These are phyloP conservation scores for Imleria badia DNA, from an alignment of 768 basidiomycete genomes.

Conservation along the genomic window DNA sequence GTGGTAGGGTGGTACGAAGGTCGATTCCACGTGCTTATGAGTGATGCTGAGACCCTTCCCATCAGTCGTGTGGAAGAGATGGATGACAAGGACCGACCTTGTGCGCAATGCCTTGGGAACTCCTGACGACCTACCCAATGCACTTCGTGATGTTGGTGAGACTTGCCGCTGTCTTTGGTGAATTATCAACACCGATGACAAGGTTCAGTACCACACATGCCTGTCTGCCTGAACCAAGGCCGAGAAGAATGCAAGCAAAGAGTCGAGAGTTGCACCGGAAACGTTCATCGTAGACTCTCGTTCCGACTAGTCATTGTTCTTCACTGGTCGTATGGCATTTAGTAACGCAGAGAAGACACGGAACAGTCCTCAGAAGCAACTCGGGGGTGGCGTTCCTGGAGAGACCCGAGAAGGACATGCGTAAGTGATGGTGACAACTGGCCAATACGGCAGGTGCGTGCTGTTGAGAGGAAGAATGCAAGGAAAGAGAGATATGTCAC, in stretches of 20 bases:
- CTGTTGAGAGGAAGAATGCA: conserved; percentile 72
- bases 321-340: conserved; percentile 69
- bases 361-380: conserved; percentile 88
- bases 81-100: no score
- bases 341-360: conserved; percentile 82
- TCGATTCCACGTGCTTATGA: no score
- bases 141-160: conserved; percentile 80
- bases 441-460: conserved; percentile 58
- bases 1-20: no score
- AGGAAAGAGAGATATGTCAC: conserved; percentile 86
- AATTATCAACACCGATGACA: conserved; percentile 63
- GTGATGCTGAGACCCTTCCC: no score
- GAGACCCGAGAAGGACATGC: conserved; percentile 69
- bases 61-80: no score
- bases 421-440: conserved; percentile 65
- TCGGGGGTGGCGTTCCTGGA: conserved; percentile 84
- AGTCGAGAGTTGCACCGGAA: conserved; percentile 75
- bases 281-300: conserved; percentile 73
- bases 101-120: conserved; percentile 67
- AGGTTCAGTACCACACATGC: conserved; percentile 80
- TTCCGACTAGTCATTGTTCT: conserved; percentile 64
- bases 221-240: conserved; percentile 81
- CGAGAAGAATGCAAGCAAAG: conserved; percentile 78
- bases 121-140: conserved; percentile 78
- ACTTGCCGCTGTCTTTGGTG: conserved; percentile 52